Evolutionary conservation across 192 early-diverging fungal species (phyloP), one percentile per base, ranked within the genome.

Genomic region (Coemansia sp.): DNA sequence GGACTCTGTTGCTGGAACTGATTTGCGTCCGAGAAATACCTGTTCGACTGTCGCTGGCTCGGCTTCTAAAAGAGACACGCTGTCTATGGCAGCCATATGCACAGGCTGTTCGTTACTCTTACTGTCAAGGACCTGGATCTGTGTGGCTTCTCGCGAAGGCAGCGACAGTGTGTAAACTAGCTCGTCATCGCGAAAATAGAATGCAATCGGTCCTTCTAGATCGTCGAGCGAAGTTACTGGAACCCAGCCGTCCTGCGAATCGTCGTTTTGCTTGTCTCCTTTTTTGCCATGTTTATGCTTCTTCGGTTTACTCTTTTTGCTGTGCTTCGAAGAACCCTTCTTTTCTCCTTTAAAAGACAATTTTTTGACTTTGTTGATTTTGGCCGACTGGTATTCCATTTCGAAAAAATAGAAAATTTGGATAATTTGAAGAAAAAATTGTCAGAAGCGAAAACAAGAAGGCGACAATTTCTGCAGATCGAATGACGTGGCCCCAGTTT

Each of bases 1-100:
- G 30, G 48, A 0, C 1, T 48, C 56, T 51, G 63, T 56, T 7
- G 52, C 52, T 18, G 72, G 71, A 22, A 79, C 65, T 1, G 76
- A 73, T 38, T 33, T 56, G 0, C 72, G 76, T 5, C 60, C 76
- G 22, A 73, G 64, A 79, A 79, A 79, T 7, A 79, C 71, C 55
- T 79, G 71, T 67, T 73, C 76, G 3, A 69, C 67, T 4, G 28
- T 42, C 16, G 56, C 45, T 1, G 76, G 76, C 17, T 67, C 67
- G 11, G 62, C 60, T 5, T 66, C 64, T 16, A 29, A 25, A 20
- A 72, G 48, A 25, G 57, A 48, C 29, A 48, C 28, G 30, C 31
- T 28, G 29, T 54, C 38, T n/a, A 72, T 33, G 12, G 8, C 32
- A 18, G 55, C 40, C 7, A 77, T 32, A 2, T 45, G 42, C 45